These are phyloP conservation scores for Effrenium voratum DNA, from an alignment of 73 alveolate genomes.

Conservation along the genomic window DNA sequence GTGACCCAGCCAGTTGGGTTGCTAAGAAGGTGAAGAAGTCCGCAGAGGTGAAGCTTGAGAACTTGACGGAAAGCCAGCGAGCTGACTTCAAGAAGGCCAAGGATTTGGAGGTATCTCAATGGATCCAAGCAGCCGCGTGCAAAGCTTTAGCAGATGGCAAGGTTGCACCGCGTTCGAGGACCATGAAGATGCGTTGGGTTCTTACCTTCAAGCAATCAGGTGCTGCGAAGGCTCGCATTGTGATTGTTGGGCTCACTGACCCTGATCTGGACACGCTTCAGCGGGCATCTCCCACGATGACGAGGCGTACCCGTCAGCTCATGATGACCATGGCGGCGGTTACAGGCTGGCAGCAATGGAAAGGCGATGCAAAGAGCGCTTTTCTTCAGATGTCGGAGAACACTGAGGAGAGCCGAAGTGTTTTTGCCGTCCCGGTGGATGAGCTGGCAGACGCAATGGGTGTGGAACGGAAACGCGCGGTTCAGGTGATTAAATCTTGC, in stretches of 20 bases:
- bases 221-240: neutral
- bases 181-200: conserved; percentile 1
- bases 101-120: neutral
- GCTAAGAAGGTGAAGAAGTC: neutral
- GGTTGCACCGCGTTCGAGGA: neutral
- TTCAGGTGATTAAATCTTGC: neutral
- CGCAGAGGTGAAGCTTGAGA: neutral
- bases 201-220: neutral
- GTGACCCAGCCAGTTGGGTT: neutral
- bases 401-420: neutral
- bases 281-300: neutral
- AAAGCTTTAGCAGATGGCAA: neutral
- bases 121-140: neutral
- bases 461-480: neutral
- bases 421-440: neutral
- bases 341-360: neutral
- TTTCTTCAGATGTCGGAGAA: neutral
- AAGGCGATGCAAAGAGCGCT: neutral
- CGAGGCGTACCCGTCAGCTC: neutral
- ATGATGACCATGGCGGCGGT: neutral
- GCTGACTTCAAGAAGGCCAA: neutral
- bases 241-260: neutral
- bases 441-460: neutral
- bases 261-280: neutral
- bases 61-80: neutral